A percentile compares a stretch with the other conserved stretches of the same genome.
Evolutionary conservation across 176 grass and related monocot species (phyloP).

Genomic region (Tillandsia fasciculata): DNA sequence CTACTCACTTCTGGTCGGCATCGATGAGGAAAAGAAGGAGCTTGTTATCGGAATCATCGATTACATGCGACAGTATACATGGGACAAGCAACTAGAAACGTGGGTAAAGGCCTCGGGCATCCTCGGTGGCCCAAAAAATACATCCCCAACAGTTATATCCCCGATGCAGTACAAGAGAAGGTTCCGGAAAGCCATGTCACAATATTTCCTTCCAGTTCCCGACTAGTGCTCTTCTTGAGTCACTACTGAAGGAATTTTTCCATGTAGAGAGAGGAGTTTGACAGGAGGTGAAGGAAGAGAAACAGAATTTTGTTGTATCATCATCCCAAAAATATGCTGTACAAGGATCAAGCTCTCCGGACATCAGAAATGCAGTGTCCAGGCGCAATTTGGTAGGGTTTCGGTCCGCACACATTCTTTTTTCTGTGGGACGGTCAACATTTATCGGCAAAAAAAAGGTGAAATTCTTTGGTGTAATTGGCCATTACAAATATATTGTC

Average conservation of each 20-base stretch:
- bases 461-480: background rate
- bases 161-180: constrained; percentile 80
- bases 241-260: background rate
- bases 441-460: background rate
- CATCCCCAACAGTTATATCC: constrained; percentile 66
- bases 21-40: constrained; percentile 60
- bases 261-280: background rate
- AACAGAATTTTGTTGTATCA: constrained; percentile 18
- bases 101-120: constrained; percentile 93
- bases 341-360: constrained; percentile 10
- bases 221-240: constrained; percentile 43
- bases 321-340: constrained; percentile 16
- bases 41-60: constrained; percentile 91
- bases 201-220: constrained; percentile 66
- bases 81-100: constrained; percentile 93
- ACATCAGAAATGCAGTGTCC: constrained; percentile 28
- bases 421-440: background rate
- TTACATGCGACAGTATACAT: constrained; percentile 84
- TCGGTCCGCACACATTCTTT: constrained; percentile 4
- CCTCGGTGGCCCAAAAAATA: constrained; percentile 68
- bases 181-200: constrained; percentile 92
- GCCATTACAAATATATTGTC: background rate
- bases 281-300: background rate
- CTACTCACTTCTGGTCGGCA: constrained; percentile 71
- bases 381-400: background rate